Conservation (phyloP, 768 basidiomycete species). For the Panus rudis region DNA sequence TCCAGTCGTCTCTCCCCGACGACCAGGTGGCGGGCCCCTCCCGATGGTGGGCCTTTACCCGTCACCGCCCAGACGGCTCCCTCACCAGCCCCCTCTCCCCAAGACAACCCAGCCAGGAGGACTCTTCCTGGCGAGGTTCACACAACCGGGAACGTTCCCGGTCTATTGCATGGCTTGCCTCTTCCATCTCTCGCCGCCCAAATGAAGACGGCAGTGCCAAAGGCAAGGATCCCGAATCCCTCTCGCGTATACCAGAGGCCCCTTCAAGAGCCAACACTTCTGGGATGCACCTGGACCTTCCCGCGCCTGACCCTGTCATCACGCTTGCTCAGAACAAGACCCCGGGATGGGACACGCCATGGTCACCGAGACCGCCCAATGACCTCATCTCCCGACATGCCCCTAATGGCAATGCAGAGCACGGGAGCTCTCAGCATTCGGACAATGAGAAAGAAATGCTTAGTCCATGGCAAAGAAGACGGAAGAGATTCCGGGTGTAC, state of each 20-base stretch:
- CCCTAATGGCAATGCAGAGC: slow-evolving; percentile 3
- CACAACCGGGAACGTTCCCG: slow-evolving; percentile 23
- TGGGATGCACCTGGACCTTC: slow-evolving; percentile 26
- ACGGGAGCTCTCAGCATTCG: slow-evolving; percentile 6
- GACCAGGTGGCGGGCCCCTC: slow-evolving; percentile 25
- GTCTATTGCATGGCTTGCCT: slow-evolving; percentile 48
- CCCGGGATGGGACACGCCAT: slow-evolving; percentile 64
- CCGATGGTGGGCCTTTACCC: slow-evolving; percentile 73
- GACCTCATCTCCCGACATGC: not conserved
- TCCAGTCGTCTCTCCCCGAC: slow-evolving; percentile 30
- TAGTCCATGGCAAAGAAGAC: slow-evolving; percentile 25
- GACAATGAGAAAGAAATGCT: slow-evolving; percentile 17
- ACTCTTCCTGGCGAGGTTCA: slow-evolving; percentile 7
- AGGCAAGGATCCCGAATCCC: not conserved
- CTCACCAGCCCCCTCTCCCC: slow-evolving; percentile 12
- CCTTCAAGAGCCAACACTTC: slow-evolving; percentile 2
- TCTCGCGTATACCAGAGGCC: not conserved
- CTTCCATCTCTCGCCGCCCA: slow-evolving; percentile 25
- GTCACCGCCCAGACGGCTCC: slow-evolving; percentile 37
- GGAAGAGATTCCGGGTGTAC: slow-evolving; percentile 53
- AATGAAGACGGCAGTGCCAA: slow-evolving; percentile 21
- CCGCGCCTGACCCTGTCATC: slow-evolving; percentile 25
- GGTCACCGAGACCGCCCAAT: slow-evolving; percentile 35
- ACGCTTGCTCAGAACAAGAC: slow-evolving; percentile 50
- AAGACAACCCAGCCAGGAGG: slow-evolving; percentile 1